Base-by-base conservation (phyloP, 2,329 filamentous ascomycete genomes). In the Zymoseptoria pseudotritici region DNA sequence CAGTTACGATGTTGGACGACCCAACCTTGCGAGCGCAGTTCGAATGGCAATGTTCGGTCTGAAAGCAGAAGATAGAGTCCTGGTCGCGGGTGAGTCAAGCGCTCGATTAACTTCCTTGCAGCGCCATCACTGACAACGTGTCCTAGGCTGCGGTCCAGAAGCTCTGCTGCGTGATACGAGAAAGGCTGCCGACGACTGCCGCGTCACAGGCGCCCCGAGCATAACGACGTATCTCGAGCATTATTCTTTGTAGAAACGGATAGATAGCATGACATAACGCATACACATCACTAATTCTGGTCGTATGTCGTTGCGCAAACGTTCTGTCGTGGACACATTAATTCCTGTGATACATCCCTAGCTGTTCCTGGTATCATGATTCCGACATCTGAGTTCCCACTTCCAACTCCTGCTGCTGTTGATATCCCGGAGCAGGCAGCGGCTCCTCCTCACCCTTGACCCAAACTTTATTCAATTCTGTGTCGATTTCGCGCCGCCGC, bases 401-500 rank as follows among this genome's bases (percentile, higher is more conserved):
- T 13, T 17, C 36, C 36, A 17, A 42, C 5, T 50, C 46, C 42
- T 57, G 31, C 13, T 57, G n/a, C 57, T 61, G 29, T 22, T 63
- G 57, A 54, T 67, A 67, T 8, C 59, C 60, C 2, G 65, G 65
- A 21, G 60, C 60, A 50, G 60, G 59, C 26, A 66, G 50, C 70
- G 31, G 65, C 50, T 75, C 69, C 36, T 68, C 64, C 60, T 78
- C 61, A 4, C 73, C 78, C n/a, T 77, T 75, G 21, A 85, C 76
- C 80, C 84, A 86, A 4, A 87, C 85, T 64, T 79, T 80, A 50
- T 75, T 85, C 60, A 99, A 78, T 77, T 99, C 93, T 51, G 77
- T 76, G 69, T 97, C 91, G 69, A 99, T 95, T 73, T 91, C 89
- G 55, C 85, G 82, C 42, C 86, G 84, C 55, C 94, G 82, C 65